Conservation (phyloP, 352 stramenopile genomes). For the Phytophthora capsici region DNA sequence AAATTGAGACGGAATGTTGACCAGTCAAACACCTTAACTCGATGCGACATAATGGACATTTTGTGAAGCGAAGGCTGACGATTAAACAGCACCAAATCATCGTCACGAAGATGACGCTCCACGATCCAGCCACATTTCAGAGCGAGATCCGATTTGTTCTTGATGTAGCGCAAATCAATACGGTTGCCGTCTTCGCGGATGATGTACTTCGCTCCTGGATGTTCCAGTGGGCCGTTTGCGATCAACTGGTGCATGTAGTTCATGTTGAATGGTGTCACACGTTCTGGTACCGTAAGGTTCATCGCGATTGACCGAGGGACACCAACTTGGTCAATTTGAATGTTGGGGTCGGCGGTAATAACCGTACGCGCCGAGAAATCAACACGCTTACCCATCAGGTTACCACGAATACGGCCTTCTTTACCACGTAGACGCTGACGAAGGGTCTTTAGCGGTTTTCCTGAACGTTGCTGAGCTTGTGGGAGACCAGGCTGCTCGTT, state of each 20-base stretch:
- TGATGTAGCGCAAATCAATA: slow-evolving; percentile 98
- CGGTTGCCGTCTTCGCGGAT: slow-evolving; percentile 97
- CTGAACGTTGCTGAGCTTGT: slow-evolving; percentile 96
- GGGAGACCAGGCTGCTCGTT: slow-evolving; percentile 97
- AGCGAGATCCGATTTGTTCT: slow-evolving; percentile 96
- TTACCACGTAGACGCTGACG: slow-evolving; percentile 96
- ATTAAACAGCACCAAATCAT: slow-evolving; percentile 99
- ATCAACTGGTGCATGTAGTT: slow-evolving; percentile 96
- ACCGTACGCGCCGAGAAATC: slow-evolving; percentile 99
- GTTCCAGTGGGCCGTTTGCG: slow-evolving; percentile 95
- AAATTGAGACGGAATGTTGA: slow-evolving; percentile 99
- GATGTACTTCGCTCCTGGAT: slow-evolving; percentile 99
- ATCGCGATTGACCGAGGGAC: slow-evolving; percentile 98
- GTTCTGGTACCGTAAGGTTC: slow-evolving; percentile 98
- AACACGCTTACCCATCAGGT: slow-evolving; percentile 99
- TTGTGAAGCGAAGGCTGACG: slow-evolving; percentile 99
- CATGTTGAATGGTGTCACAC: slow-evolving; percentile 99
- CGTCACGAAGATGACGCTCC: slow-evolving; percentile 97
- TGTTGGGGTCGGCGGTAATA: slow-evolving; percentile 99
- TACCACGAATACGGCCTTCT: slow-evolving; percentile 98
- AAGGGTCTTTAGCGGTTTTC: slow-evolving; percentile 98
- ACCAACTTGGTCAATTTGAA: slow-evolving; percentile 99
- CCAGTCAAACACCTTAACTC: slow-evolving; percentile 99
- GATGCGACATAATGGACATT: slow-evolving; percentile 99
- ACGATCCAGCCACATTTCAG: slow-evolving; percentile 99